Base-by-base conservation (phyloP, 2,329 filamentous ascomycete species). In the Neobulgaria alba region DNA sequence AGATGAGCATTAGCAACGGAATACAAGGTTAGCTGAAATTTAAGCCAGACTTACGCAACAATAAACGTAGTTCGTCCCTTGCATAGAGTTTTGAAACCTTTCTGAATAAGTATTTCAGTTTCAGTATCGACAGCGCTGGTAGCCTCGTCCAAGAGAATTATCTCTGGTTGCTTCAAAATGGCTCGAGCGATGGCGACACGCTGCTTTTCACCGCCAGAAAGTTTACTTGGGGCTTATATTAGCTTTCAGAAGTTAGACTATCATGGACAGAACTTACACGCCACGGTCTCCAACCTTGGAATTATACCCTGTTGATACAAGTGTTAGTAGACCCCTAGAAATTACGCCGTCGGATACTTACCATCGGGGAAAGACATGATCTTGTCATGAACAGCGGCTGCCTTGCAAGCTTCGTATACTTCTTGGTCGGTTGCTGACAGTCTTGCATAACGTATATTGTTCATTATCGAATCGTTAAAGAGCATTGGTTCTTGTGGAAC, bases 81-180 rank as follows among this genome's bases (percentile, higher is more conserved):
- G 38, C 64, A 68, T 17, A 76, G 55, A 30, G 72, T 75, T 20
- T 58, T 57, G 20, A 67, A 53, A 2, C 61, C 61, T 57, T 51
- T 85, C 60, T 96, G 92, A 2, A 98, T 92, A 10, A 93, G 79
- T 32, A 86, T 86, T 64, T 98, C 92, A 0, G 87, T 93, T 58
- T 92, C 90, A 19, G 90, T 95, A 59, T 98, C 92, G 1, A 98
- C 73, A 2, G 88, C 88, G 31, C 85, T 92, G 0, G 92, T 98
- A 10, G 92, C 92, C 63, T 98, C 92, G 52, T 98, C 92, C 4
- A 98, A 78, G 1, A 98, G 73, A 2, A 98, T 73, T 53, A 98
- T 80, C 65, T 89, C 92, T 0, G 90, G 90, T 52, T 95, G 83
- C n/a, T 85, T 92, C 19, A 95, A 84, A 36, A 95, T 78, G 29